phyloP scores from a whole-genome alignment of 179 eudicot genomes.

The Amaranthus tricolor region DNA sequence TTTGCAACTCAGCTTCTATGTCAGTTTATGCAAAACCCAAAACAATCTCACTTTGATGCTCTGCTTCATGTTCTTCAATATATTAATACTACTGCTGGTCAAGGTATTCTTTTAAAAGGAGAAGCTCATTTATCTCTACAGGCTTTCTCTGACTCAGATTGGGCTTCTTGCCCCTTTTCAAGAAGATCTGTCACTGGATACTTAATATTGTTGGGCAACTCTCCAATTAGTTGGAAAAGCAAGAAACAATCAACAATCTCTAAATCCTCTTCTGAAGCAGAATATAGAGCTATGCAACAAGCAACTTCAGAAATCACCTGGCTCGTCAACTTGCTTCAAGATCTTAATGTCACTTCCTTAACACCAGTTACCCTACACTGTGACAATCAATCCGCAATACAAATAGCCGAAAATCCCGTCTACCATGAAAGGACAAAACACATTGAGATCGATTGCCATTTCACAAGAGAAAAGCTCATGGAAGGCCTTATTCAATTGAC shows the following conservation, averaged over 20 bases:
- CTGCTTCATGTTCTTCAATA: neutral
- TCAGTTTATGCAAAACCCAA: neutral
- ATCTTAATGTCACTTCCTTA: too few species aligned
- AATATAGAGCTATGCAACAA: neutral
- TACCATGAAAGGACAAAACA: too few species aligned
- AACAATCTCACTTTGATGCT: too few species aligned
- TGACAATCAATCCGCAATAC: too few species aligned
- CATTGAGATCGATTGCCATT: too few species aligned
- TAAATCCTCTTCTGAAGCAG: neutral
- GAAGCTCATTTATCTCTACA: neutral
- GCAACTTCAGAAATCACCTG: too few species aligned
- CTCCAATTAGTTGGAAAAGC: neutral
- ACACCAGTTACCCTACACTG: too few species aligned
- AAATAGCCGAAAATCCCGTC: too few species aligned
- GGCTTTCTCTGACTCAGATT: constrained; percentile 5
- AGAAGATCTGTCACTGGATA: neutral
- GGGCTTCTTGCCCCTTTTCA: neutral
- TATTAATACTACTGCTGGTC: neutral
- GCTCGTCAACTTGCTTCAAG: neutral
- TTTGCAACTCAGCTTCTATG: neutral
- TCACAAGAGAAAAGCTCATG: too few species aligned
- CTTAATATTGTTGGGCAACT: neutral
- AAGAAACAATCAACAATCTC: neutral
- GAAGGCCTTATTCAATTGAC: too few species aligned
- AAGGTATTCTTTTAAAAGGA: neutral